phyloP scores from a whole-genome alignment of 148 eudicot species.

The Drosera capensis region DNA sequence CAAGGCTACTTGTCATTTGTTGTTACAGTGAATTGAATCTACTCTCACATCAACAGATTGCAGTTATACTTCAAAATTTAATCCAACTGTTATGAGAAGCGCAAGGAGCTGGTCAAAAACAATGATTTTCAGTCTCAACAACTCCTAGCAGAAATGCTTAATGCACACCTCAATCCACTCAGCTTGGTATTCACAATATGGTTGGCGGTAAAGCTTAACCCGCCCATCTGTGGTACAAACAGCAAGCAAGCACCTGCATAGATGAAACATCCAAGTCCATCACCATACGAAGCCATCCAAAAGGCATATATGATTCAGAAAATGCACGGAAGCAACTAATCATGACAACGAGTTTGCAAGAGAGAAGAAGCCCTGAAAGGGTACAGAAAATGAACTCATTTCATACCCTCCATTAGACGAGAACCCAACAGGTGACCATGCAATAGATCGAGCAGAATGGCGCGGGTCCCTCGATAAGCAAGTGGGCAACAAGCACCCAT shows the following conservation, averaged over 20 bases:
- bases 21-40: too few relatives aligned
- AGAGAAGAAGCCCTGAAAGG: not conserved
- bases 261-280: not conserved
- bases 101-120: too few relatives aligned
- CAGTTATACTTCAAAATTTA: not conserved
- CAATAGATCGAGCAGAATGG: constrained; percentile 63
- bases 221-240: constrained; percentile 74
- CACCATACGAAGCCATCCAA: not conserved
- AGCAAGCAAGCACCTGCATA: constrained; percentile 71
- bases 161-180: constrained; percentile 85
- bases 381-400: not conserved
- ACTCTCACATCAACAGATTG: too few relatives aligned
- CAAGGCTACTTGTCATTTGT: too few relatives aligned
- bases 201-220: constrained; percentile 70
- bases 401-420: constrained; percentile 61
- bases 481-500: constrained; percentile 50
- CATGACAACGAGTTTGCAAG: not conserved
- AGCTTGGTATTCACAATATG: constrained; percentile 59
- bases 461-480: constrained; percentile 52
- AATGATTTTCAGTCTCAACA: not conserved
- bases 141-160: not conserved
- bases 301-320: not conserved
- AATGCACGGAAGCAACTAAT: not conserved
- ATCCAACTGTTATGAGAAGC: not conserved
- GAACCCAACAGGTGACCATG: constrained; percentile 84